Base-by-base conservation (phyloP, 306 rosid genomes). In the Cyamopsis tetragonoloba region DNA sequence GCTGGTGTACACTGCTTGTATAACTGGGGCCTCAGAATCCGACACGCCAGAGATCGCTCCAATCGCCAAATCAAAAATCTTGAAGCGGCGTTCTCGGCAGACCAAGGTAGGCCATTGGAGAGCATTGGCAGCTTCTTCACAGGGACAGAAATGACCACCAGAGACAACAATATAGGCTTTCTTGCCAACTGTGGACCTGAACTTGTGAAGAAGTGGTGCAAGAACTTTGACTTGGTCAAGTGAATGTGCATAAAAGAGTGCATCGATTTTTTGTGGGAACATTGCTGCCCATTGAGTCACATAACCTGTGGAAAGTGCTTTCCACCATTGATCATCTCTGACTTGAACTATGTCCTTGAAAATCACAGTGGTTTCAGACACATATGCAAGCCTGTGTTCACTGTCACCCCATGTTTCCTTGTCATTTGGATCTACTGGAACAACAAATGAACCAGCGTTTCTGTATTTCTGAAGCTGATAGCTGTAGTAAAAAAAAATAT, bases 341-440 rank as follows among this genome's bases (percentile, higher is more conserved):
- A 90, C 99, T 73, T 85, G 90, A 81, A 93, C 96, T 51, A 88
- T 67, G 79, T 90, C 97, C 61, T 93, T 93, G 84, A 93, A 93
- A 24, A 93, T 93, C 51, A 93, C 99, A 26, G 99, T 93, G 53
- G 99, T 93, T 82, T 90, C 99, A 0, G 99, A 90, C 22, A 93
- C 97, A 51, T 93, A 93, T 13, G 99, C 97, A 3, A 93, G 88
- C 60, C 99, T 83, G 73, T 93, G 99, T 72, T 93, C 99, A 73
- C 97, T 90, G 12, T 93, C 97, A 44, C 99, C 99, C 99, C 96
- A 93, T 10, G 97, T 93, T 81, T 93, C 99, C 79, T 82, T 90
- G 79, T 93, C 96, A 0, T 82, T 85, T 22, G 95, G 87, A 19
- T 90, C 90, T 31, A 85, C 91, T 1, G 99, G 99, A 51, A 93